Conservation (phyloP, 345 rosid genomes). For the Eucalyptus sp. region DNA sequence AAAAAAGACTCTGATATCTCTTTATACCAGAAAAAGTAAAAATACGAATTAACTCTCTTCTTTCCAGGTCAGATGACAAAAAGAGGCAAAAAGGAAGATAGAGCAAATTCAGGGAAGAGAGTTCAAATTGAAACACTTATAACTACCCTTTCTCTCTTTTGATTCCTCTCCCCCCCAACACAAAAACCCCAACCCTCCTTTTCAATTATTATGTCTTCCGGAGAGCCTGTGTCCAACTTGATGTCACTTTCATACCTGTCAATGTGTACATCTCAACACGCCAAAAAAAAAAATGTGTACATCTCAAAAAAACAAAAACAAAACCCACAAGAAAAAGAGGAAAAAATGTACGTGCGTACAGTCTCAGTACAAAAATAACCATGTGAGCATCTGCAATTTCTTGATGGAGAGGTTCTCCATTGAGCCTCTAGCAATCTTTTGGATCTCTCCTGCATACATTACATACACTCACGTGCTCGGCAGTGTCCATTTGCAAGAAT, state of each 20-base stretch:
- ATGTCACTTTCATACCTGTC: slow-evolving; percentile 24
- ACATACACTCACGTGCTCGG: not conserved
- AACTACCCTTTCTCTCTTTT: slow-evolving; percentile 13
- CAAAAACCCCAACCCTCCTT: not conserved
- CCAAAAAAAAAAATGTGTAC: too few species aligned
- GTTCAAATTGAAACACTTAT: slow-evolving; percentile 6
- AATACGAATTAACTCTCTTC: not conserved
- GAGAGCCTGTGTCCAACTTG: slow-evolving; percentile 6
- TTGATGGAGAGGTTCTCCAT: not conserved
- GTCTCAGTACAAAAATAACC: not conserved
- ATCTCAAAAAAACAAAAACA: not conserved
- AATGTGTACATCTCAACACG: not conserved
- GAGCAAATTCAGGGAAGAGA: slow-evolving; percentile 30
- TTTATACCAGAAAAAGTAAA: slow-evolving; percentile 3
- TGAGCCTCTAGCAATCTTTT: not conserved
- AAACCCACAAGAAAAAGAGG: not conserved
- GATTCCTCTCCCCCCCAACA: not conserved
- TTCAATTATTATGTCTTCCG: slow-evolving; percentile 43
- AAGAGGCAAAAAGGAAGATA: slow-evolving; percentile 18
- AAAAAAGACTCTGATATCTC: slow-evolving; percentile 2
- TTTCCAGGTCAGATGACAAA: slow-evolving; percentile 38
- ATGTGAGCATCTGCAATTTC: not conserved
- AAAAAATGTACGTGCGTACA: not conserved
- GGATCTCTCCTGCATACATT: not conserved
- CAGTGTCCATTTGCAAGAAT: not conserved